Evolutionary conservation across 1,284 basidiomycete species (phyloP).

Genomic region (Apiotrichum laibachii): DNA sequence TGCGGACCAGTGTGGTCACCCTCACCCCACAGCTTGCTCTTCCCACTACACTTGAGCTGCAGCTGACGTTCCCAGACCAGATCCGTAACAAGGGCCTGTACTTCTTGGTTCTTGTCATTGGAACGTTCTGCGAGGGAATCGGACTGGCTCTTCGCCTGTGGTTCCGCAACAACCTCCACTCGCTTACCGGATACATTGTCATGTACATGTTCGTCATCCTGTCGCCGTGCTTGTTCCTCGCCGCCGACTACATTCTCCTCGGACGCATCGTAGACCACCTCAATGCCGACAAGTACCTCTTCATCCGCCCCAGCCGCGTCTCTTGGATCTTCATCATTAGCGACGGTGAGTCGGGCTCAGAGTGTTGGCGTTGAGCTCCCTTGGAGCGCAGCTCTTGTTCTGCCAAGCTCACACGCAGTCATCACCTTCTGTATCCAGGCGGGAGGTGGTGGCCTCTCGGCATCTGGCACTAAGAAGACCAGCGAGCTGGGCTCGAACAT

Average conservation of each 20-base stretch:
- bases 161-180: constrained; percentile 14
- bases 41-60: too few relatives aligned
- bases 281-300: constrained; percentile 52
- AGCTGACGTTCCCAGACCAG: constrained; percentile 16
- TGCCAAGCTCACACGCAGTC: constrained; percentile 5
- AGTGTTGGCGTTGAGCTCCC: too few relatives aligned
- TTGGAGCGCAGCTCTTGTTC: neutral
- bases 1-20: too few relatives aligned
- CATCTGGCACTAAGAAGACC: constrained; percentile 29
- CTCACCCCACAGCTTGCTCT: too few relatives aligned
- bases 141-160: constrained; percentile 18
- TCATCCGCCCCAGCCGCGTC: constrained; percentile 31
- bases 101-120: constrained; percentile 20
- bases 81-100: constrained; percentile 14
- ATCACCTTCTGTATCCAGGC: constrained; percentile 66
- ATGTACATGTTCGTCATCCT: constrained; percentile 23
- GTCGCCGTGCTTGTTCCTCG: constrained; percentile 71
- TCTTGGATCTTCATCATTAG: constrained; percentile 45
- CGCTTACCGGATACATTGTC: constrained; percentile 15
- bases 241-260: constrained; percentile 66
- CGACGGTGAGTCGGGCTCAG: constrained; percentile 53
- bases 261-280: constrained; percentile 62
- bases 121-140: constrained; percentile 18
- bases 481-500: constrained; percentile 51
- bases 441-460: constrained; percentile 48